These are phyloP conservation scores for Cystobasidium ongulense DNA, from an alignment of 768 basidiomycete genomes.

Conservation along the genomic window DNA sequence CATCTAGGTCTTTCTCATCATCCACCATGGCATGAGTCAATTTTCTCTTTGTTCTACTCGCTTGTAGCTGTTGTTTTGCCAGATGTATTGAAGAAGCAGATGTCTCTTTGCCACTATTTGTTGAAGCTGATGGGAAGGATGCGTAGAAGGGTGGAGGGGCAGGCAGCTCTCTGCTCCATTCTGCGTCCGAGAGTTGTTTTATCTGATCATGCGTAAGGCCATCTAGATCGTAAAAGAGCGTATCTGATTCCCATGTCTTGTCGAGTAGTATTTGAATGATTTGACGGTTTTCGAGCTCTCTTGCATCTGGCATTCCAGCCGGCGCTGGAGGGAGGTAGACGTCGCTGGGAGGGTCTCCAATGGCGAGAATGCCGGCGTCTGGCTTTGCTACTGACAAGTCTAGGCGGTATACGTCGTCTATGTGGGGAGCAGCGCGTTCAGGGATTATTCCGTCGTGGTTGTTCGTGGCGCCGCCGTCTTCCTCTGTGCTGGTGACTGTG, in stretches of 20 bases:
- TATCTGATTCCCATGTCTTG: neutral
- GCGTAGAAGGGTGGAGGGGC: neutral
- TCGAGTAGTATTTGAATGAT: slow-evolving; percentile 3
- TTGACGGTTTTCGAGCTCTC: slow-evolving; percentile 1
- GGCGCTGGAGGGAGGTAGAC: slow-evolving; percentile 19
- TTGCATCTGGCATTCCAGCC: neutral
- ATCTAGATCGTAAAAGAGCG: slow-evolving; percentile 17
- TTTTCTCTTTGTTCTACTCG: slow-evolving; percentile 1
- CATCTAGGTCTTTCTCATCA: slow-evolving; percentile 30
- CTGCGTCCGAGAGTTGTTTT: neutral
- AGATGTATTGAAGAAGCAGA: neutral
- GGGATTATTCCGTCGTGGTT: neutral
- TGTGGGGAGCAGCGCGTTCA: neutral
- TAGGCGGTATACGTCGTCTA: slow-evolving; percentile 7
- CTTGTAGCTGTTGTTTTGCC: slow-evolving; percentile 13
- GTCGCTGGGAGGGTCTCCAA: slow-evolving; percentile 11
- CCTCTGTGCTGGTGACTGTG: neutral
- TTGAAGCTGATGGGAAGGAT: neutral
- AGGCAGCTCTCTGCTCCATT: slow-evolving; percentile 5
- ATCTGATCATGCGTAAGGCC: slow-evolving; percentile 1
- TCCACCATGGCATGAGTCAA: neutral
- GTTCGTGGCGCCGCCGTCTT: neutral
- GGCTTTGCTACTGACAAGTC: slow-evolving; percentile 11
- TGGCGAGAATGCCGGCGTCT: slow-evolving; percentile 6
- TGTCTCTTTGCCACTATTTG: neutral